Evolutionary conservation across 2,329 filamentous ascomycete genomes (phyloP).

Genomic region (Chaetomiaceae sp.): DNA sequence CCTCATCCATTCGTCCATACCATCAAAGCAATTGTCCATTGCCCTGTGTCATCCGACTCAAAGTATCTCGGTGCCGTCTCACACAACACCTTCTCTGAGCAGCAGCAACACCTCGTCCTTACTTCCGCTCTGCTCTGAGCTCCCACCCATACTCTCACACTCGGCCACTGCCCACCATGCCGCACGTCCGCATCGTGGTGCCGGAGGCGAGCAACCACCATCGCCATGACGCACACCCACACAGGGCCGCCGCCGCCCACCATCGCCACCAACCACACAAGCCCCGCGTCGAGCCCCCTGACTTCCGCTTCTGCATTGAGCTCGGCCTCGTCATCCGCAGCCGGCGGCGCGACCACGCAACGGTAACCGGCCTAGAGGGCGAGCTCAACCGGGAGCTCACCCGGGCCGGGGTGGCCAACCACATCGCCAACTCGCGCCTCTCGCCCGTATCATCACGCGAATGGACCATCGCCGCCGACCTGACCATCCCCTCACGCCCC

Average conservation of each 20-base stretch:
- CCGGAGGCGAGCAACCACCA: neutral
- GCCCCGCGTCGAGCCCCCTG: slow-evolving; percentile 6
- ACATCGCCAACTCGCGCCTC: slow-evolving; percentile 7
- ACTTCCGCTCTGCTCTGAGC: no score
- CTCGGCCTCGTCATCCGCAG: slow-evolving; percentile 22
- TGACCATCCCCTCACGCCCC: slow-evolving; percentile 16
- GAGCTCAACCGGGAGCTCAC: slow-evolving; percentile 20
- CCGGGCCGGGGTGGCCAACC: slow-evolving; percentile 13
- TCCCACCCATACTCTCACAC: neutral
- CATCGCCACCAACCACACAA: neutral
- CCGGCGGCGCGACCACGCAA: slow-evolving; percentile 19
- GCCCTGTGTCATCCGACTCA: neutral
- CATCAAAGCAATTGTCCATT: no score
- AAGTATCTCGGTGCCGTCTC: no score
- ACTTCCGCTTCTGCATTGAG: slow-evolving; percentile 23
- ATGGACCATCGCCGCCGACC: slow-evolving; percentile 20
- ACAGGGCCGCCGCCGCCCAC: neutral
- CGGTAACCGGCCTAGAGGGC: slow-evolving; percentile 12
- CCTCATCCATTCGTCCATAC: no score
- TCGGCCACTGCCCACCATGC: slow-evolving; percentile 10
- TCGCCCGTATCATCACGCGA: slow-evolving; percentile 9
- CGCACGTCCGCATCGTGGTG: slow-evolving; percentile 9
- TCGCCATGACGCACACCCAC: neutral
- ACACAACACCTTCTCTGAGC: neutral
- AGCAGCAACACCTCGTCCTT: neutral